Percentiles rank a stretch among this genome's conserved stretches.
Evolutionary conservation across 148 eudicot species (phyloP).

Genomic region (Dianthus caryophyllus): DNA sequence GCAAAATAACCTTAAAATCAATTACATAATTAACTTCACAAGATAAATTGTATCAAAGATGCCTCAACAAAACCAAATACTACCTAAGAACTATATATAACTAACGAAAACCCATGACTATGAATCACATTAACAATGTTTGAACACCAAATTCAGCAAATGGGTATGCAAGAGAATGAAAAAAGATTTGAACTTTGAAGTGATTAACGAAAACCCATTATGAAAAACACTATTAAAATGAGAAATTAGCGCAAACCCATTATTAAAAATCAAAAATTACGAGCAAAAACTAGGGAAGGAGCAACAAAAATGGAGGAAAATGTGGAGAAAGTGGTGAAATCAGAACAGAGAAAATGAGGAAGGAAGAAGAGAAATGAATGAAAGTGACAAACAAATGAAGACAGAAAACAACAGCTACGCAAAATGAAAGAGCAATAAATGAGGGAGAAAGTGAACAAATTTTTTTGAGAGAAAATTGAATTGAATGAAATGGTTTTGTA

Average conservation of each 20-base stretch:
- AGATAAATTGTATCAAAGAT: constrained; percentile 2
- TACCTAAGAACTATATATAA: constrained; percentile 19
- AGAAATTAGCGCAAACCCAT: constrained; percentile 57
- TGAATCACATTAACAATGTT: constrained; percentile 4
- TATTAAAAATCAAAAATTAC: neutral
- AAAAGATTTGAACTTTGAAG: neutral
- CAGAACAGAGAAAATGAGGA: neutral
- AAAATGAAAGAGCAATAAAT: constrained; percentile 14
- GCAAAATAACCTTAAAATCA: neutral
- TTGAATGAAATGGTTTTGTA: constrained; percentile 1
- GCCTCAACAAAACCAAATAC: constrained; percentile 14
- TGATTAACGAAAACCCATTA: constrained; percentile 47
- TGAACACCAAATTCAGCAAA: constrained; percentile 25
- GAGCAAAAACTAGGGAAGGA: too few species aligned
- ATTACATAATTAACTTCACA: constrained; percentile 37
- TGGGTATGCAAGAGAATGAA: constrained; percentile 3
- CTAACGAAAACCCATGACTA: constrained; percentile 46
- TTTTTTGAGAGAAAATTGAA: too few species aligned
- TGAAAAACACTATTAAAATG: neutral
- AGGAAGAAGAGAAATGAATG: neutral
- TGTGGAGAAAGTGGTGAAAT: neutral
- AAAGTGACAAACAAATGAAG: constrained; percentile 18
- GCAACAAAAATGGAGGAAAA: neutral
- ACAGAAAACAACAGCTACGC: constrained; percentile 29
- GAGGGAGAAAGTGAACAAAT: neutral